Conservation (phyloP, 2,329 filamentous ascomycete genomes). For the Colletotrichum eremochloae region DNA sequence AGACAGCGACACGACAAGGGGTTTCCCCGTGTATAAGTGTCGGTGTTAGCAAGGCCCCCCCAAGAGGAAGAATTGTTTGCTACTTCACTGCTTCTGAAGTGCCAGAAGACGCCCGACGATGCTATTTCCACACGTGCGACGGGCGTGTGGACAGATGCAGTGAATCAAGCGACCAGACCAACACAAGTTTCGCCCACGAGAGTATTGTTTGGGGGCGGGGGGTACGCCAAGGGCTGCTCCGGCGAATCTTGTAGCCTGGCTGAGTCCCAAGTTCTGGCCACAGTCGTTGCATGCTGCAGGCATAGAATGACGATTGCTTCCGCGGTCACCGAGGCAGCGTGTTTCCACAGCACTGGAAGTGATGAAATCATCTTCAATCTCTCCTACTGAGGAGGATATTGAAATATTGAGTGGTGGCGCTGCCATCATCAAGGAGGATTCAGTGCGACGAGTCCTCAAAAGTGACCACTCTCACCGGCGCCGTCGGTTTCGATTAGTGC, state of each 20-base stretch:
- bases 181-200: background rate
- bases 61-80: background rate
- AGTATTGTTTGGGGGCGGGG: background rate
- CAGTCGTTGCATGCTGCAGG: background rate
- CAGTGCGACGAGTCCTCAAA: background rate
- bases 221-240: background rate
- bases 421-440: background rate
- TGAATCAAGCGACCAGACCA: background rate
- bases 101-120: constrained; percentile 19
- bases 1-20: constrained; percentile 11
- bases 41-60: background rate
- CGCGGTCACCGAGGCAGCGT: background rate
- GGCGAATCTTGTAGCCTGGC: background rate
- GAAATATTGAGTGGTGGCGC: background rate
- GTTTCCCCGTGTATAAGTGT: background rate
- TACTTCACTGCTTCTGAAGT: constrained; percentile 6
- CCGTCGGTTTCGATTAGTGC: background rate
- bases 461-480: background rate
- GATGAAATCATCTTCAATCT: background rate
- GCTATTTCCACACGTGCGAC: constrained; percentile 30
- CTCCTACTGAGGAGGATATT: background rate
- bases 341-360: background rate
- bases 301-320: background rate
- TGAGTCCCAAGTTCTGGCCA: background rate
- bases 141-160: constrained; percentile 21